Evolutionary conservation across 1,284 basidiomycete genomes (phyloP).

Genomic region (Pholiota adiposa): DNA sequence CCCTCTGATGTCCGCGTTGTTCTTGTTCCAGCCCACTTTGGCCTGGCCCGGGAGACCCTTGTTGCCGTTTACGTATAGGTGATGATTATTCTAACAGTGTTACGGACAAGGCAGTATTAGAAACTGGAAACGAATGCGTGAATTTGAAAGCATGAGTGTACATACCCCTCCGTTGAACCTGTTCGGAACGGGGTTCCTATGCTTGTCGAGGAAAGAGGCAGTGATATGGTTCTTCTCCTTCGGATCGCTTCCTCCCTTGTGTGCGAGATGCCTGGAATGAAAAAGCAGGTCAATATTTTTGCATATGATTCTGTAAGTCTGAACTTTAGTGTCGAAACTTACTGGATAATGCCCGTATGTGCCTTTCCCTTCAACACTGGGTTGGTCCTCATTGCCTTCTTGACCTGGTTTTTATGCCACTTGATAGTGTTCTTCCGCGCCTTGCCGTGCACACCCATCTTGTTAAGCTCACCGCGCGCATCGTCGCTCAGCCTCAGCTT

Average conservation of each 20-base stretch:
- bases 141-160: background rate
- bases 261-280: constrained; percentile 5
- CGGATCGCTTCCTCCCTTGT: constrained; percentile 7
- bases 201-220: background rate
- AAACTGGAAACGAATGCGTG: background rate
- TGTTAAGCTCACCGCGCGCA: constrained; percentile 6
- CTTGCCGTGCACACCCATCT: constrained; percentile 9
- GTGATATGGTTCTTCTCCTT: constrained; percentile 10
- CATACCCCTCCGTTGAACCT: constrained; percentile 1
- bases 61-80: background rate
- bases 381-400: constrained; percentile 11
- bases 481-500: constrained; percentile 1
- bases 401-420: constrained; percentile 14
- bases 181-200: background rate
- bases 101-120: background rate
- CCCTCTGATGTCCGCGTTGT: background rate
- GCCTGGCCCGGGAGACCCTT: background rate
- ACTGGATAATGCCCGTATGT: constrained; percentile 8
- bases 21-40: background rate
- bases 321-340: constrained; percentile 2
- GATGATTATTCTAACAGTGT: background rate
- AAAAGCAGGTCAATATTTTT: background rate
- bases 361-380: constrained; percentile 5
- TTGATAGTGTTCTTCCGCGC: constrained; percentile 9
- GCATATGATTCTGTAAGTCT: background rate